Evolutionary conservation across 225 moss, liverwort and hornwort genomes (phyloP), one percentile per base, ranked within the genome.

Genomic region (Asterella californica): DNA sequence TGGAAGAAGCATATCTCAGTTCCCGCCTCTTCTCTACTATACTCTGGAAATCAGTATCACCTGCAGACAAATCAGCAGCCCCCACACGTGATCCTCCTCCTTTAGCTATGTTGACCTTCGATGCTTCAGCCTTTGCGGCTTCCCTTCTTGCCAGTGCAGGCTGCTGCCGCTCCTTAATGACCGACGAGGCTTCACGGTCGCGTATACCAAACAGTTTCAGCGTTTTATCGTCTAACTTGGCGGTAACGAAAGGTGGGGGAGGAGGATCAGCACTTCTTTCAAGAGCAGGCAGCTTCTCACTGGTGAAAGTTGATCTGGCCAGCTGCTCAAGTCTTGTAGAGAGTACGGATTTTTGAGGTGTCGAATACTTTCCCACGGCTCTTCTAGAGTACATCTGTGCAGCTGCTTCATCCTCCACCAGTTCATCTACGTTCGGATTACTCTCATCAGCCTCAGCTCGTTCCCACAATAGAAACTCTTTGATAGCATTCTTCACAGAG

Each of bases 381-480:
- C 70, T 74, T 72, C 87, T 79, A 1, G 75, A 76, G 52, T 64
- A 79, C 32, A 33, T 63, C 72, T 72, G 37, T 9, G 21, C 18
- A 42, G 38, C 29, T 24, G 61, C 46, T 55, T 79, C 77, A 46
- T 82, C 80, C 62, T 85, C 82, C 47, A 15, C 63, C 57, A 34
- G 18, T 2, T 88, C 85, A 36, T 83, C 82, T 75, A 64, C 76
- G 32, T 10, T 54, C 10, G 73, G 47, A 38, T 63, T 77, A 36
- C 9, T 79, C 6, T 78, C 83, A 33, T 84, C 87, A 32, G 72
- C 76, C 76, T 84, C 87, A 6, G 87, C 80, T 63, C 78, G 65
- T 76, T 88, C 87, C 84, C 87, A 85, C 19, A 74, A 65, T 64
- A 88, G 80, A 54, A 88, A 81, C n/a, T 85, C 87, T 71, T 88